Conservation (phyloP, 768 basidiomycete species). For the Suillus tomentosus region DNA sequence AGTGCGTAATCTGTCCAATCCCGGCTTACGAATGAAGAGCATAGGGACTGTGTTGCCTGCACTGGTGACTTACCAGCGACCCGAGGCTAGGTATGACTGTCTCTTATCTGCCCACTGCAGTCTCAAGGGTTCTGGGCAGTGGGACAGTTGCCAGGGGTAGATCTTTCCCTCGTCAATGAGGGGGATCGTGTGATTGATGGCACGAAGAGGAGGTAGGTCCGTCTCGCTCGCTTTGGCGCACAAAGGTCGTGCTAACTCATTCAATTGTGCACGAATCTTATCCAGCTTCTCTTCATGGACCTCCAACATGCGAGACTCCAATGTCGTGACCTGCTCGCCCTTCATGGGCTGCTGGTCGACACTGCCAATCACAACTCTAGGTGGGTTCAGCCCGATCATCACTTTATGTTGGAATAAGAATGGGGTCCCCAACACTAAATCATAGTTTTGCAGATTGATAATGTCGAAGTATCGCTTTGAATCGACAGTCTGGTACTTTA, state of each 20-base stretch:
- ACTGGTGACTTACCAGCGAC: too few relatives aligned
- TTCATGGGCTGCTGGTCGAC: neutral
- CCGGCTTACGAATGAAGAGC: too few relatives aligned
- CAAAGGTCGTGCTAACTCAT: fast-evolving
- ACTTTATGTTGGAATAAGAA: neutral
- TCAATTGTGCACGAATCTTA: neutral
- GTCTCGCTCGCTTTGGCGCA: neutral
- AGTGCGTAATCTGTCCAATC: too few relatives aligned
- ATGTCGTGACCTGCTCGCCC: fast-evolving
- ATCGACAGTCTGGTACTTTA: too few relatives aligned
- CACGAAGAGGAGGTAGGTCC: fast-evolving
- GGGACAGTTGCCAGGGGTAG: too few relatives aligned
- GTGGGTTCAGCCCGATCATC: fast-evolving
- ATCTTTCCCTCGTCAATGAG: too few relatives aligned
- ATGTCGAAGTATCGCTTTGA: neutral
- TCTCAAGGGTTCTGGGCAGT: too few relatives aligned
- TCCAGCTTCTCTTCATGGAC: neutral
- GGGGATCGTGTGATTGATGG: neutral
- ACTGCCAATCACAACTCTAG: neutral
- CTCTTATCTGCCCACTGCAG: too few relatives aligned
- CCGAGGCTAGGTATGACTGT: too few relatives aligned
- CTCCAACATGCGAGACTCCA: neutral
- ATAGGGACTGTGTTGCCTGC: too few relatives aligned
- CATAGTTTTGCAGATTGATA: neutral
- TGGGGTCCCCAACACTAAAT: neutral